phyloP scores from a whole-genome alignment of 1,139 yeast genomes.

The Kluyveromyces sp. region DNA sequence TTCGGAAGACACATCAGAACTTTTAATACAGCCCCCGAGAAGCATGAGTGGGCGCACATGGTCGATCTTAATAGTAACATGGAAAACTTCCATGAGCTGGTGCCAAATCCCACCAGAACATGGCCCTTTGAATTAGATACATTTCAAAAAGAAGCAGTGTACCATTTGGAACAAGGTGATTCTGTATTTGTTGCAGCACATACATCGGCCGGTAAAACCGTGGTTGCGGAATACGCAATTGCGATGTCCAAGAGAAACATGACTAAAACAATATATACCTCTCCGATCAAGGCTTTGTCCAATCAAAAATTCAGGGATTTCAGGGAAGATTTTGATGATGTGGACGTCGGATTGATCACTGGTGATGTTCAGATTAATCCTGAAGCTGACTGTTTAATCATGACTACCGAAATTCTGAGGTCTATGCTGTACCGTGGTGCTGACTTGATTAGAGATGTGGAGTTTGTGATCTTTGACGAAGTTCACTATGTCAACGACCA shows the following conservation, averaged over 20 bases:
- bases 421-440: constrained; percentile 92
- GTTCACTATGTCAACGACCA: constrained; percentile 95
- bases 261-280: constrained; percentile 92
- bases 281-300: constrained; percentile 94
- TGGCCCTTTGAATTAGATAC: constrained; percentile 93
- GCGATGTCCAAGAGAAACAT: constrained; percentile 87
- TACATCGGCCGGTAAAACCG: constrained; percentile 98
- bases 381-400: constrained; percentile 91
- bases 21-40: constrained; percentile 34
- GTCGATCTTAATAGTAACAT: constrained; percentile 81
- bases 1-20: constrained; percentile 39
- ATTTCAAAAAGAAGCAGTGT: constrained; percentile 91
- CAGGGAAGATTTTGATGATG: constrained; percentile 63
- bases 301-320: constrained; percentile 95
- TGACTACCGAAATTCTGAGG: constrained; percentile 95
- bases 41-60: constrained; percentile 87
- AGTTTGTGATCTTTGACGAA: constrained; percentile 93
- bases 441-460: constrained; percentile 92
- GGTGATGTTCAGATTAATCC: constrained; percentile 98
- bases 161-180: constrained; percentile 89
- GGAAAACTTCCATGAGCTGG: constrained; percentile 76
- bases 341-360: constrained; percentile 95
- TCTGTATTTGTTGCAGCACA: constrained; percentile 98
- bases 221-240: constrained; percentile 97
- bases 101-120: constrained; percentile 85